Evolutionary conservation across 768 basidiomycete genomes (phyloP).

Genomic region (Pulveroboletus sp.): DNA sequence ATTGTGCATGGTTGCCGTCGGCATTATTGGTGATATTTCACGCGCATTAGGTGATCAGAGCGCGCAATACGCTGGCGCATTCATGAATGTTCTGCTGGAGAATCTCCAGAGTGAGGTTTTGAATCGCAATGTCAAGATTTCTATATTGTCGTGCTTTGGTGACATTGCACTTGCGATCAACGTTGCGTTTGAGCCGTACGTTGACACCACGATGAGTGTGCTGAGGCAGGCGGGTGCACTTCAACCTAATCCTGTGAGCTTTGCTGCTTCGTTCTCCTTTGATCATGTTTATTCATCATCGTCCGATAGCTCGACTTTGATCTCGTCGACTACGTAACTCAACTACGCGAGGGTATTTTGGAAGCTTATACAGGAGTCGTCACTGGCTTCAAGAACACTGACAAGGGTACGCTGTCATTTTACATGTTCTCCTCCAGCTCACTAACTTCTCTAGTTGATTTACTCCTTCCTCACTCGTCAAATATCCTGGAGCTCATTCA

Average conservation of each 20-base stretch:
- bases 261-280: background rate
- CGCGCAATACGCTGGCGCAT: conserved; percentile 74
- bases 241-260: conserved; percentile 77
- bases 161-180: conserved; percentile 95
- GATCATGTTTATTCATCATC: background rate
- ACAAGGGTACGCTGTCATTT: conserved; percentile 48
- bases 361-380: conserved; percentile 97
- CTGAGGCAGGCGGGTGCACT: conserved; percentile 86
- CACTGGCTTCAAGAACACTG: conserved; percentile 81
- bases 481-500: conserved; percentile 79
- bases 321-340: conserved; percentile 85
- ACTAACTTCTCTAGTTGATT: conserved; percentile 6
- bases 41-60: conserved; percentile 86
- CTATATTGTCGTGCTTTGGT: conserved; percentile 93
- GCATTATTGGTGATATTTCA: conserved; percentile 94
- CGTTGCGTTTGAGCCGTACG: conserved; percentile 78
- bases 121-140: conserved; percentile 92
- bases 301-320: conserved; percentile 70
- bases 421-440: background rate
- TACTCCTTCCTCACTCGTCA: conserved; percentile 63
- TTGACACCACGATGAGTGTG: conserved; percentile 87
- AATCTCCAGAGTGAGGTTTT: conserved; percentile 88
- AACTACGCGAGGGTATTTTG: conserved; percentile 88
- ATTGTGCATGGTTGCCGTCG: conserved; percentile 91
- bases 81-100: conserved; percentile 90